phyloP scores from a whole-genome alignment of 495 filamentous ascomycete species.

The Tuber borchii region DNA sequence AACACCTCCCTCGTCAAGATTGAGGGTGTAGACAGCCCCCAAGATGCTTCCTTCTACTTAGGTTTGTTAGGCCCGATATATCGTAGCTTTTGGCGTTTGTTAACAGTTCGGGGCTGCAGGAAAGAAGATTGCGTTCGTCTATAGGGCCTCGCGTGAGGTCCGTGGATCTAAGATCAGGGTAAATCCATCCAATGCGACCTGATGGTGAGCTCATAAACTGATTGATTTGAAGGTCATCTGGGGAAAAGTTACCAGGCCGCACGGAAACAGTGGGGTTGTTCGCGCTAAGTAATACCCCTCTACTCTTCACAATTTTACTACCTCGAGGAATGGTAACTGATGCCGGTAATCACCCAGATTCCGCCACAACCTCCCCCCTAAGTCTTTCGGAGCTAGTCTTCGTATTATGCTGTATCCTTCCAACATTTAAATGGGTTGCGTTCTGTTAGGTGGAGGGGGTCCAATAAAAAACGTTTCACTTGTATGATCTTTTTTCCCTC shows the following conservation, averaged over 20 bases:
- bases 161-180: constrained; percentile 82
- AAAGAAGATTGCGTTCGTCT: constrained; percentile 96
- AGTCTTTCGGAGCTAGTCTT: constrained; percentile 92
- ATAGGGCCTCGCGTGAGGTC: constrained; percentile 83
- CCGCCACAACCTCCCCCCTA: constrained; percentile 84
- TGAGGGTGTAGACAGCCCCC: constrained; percentile 83
- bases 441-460: constrained; percentile 19
- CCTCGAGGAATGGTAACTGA: neutral
- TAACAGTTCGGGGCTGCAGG: constrained; percentile 55
- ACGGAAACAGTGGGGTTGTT: constrained; percentile 95
- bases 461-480: constrained; percentile 28
- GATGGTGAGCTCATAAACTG: neutral
- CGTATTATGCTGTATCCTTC: constrained; percentile 99
- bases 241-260: constrained; percentile 93
- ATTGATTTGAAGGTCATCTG: constrained; percentile 67
- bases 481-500: constrained; percentile 15
- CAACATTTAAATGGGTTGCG: constrained; percentile 48
- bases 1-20: constrained; percentile 89
- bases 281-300: constrained; percentile 59
- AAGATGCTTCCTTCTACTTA: constrained; percentile 63
- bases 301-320: neutral
- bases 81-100: neutral
- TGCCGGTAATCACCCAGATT: constrained; percentile 49
- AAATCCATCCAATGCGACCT: neutral
- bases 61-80: constrained; percentile 41